phyloP scores from a whole-genome alignment of 371 early-diverging fungal species.

The Umbelopsis sp. region DNA sequence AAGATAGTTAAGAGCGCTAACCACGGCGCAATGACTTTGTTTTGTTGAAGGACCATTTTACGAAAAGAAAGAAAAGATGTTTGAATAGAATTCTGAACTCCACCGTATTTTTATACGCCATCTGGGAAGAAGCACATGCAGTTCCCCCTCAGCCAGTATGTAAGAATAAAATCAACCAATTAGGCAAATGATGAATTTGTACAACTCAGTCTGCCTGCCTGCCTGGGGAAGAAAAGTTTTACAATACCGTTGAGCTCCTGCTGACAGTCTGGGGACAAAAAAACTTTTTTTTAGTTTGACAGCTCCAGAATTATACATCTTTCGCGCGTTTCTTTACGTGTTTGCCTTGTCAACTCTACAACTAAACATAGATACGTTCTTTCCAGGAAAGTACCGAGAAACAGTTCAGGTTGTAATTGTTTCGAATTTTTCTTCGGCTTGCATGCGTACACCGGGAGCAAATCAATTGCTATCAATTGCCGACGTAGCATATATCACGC shows the following conservation, averaged over 20 bases:
- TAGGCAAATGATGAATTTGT: slow-evolving; percentile 12
- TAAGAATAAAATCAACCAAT: slow-evolving; percentile 13
- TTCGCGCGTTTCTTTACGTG: too few relatives aligned
- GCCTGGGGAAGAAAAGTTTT: neutral
- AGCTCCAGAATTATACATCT: neutral
- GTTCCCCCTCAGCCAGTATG: neutral
- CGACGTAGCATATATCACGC: too few relatives aligned
- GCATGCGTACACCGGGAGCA: too few relatives aligned
- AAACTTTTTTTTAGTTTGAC: neutral
- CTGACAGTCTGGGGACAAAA: slow-evolving; percentile 7
- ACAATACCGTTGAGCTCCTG: neutral
- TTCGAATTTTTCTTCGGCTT: too few relatives aligned
- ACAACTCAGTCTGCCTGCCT: neutral
- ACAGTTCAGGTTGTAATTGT: too few relatives aligned
- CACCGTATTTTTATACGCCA: neutral
- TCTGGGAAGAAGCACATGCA: neutral
- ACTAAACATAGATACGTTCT: too few relatives aligned
- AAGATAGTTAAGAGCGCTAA: slow-evolving; percentile 19
- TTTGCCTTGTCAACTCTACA: too few relatives aligned
- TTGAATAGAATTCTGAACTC: neutral
- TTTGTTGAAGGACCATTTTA: slow-evolving; percentile 18
- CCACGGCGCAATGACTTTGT: slow-evolving; percentile 18
- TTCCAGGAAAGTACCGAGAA: too few relatives aligned
- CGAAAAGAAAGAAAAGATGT: neutral
- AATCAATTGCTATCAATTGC: too few relatives aligned